A percentile compares a stretch with the other conserved stretches of the same genome.
Evolutionary conservation across 306 rosid genomes (phyloP).

Genomic region (Mimosa pudica): DNA sequence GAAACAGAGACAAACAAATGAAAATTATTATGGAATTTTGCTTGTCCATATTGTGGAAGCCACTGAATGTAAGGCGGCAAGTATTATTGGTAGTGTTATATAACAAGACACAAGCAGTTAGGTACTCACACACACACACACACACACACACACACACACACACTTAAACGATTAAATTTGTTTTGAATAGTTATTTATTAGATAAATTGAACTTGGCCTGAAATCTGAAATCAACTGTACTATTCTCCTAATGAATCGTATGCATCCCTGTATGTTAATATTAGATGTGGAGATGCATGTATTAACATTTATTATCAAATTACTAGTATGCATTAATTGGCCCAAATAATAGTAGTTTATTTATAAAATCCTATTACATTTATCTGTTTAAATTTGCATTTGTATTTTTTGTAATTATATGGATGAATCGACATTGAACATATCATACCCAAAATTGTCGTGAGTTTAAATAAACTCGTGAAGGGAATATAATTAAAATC

Average conservation of each 20-base stretch:
- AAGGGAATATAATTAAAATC: no score
- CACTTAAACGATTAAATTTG: background rate
- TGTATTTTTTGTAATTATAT: background rate
- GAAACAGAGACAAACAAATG: background rate
- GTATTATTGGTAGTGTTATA: background rate
- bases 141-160: background rate
- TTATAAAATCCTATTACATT: background rate
- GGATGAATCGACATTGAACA: background rate
- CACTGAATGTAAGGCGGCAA: background rate
- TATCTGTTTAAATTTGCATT: background rate
- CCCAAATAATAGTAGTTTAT: no score
- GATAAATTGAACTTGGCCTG: background rate
- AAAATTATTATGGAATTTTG: background rate
- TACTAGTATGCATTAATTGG: no score
- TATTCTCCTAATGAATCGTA: background rate
- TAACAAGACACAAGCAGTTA: no score
- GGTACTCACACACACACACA: background rate
- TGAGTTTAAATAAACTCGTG: no score
- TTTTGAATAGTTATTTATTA: no score
- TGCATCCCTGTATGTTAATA: background rate
- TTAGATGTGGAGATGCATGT: background rate
- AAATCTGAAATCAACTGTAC: background rate
- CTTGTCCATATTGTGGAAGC: background rate
- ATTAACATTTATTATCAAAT: background rate
- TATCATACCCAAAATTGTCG: background rate